A percentile compares a stretch with the other conserved stretches of the same genome.
Evolutionary conservation across 2,329 filamentous ascomycete species (phyloP).

Genomic region (Hypoxylon sp.): DNA sequence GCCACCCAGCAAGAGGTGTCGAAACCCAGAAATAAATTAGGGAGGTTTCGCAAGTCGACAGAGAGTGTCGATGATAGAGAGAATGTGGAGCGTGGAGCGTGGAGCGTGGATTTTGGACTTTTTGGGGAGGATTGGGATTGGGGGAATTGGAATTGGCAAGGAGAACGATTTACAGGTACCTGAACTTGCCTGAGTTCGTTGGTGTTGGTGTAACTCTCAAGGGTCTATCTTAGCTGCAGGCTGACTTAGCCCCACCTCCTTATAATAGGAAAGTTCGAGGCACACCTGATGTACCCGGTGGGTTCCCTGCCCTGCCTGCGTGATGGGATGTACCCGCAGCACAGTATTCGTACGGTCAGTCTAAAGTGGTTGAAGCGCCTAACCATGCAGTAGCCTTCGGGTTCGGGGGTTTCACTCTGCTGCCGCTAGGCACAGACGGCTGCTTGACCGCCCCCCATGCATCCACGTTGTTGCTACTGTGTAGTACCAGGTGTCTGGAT

Average conservation of each 20-base stretch:
- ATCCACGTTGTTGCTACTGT: slow-evolving; percentile 22
- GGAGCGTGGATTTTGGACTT: slow-evolving; percentile 24
- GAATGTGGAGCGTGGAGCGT: slow-evolving; percentile 23
- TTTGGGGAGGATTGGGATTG: slow-evolving; percentile 27
- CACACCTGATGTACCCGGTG: neutral
- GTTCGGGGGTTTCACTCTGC: slow-evolving; percentile 32
- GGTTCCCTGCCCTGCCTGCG: neutral
- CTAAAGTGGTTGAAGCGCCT: slow-evolving; percentile 1
- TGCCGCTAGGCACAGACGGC: slow-evolving; percentile 14
- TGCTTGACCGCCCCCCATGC: neutral
- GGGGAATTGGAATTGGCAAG: slow-evolving; percentile 35
- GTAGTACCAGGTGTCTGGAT: slow-evolving; percentile 24
- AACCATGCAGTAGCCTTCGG: slow-evolving; percentile 10
- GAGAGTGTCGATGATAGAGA: slow-evolving; percentile 29
- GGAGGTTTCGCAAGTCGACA: slow-evolving; percentile 34
- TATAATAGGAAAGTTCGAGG: slow-evolving; percentile 29
- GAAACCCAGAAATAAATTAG: slow-evolving; percentile 37
- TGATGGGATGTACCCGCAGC: neutral
- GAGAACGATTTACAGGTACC: slow-evolving; percentile 37
- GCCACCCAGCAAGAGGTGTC: slow-evolving; percentile 17
- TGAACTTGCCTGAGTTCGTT: slow-evolving; percentile 28
- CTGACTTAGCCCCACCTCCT: slow-evolving; percentile 39
- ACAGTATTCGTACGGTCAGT: slow-evolving; percentile 1
- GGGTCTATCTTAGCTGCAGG: slow-evolving; percentile 37
- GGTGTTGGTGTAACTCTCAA: slow-evolving; percentile 40